A percentile compares a stretch with the other conserved stretches of the same genome.
Evolutionary conservation across 495 filamentous ascomycete genomes (phyloP).

Genomic region (Talaromyces proteolyticus): DNA sequence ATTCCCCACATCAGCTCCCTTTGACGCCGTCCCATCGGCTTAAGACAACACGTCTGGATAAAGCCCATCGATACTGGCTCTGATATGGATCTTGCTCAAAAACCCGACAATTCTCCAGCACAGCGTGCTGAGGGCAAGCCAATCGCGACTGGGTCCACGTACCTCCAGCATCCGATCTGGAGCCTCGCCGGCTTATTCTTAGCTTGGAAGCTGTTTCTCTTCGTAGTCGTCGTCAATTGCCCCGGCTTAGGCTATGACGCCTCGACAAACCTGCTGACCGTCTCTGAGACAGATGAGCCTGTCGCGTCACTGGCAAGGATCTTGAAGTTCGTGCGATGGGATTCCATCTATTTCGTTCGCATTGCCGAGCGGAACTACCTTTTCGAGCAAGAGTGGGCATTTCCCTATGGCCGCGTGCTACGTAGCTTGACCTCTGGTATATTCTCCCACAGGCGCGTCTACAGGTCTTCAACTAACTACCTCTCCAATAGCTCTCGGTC

Average conservation of each 20-base stretch:
- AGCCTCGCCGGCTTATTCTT: constrained; percentile 31
- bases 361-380: constrained; percentile 64
- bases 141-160: constrained; percentile 12
- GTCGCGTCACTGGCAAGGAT: too few species aligned
- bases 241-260: constrained; percentile 86
- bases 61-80: too few species aligned
- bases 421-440: constrained; percentile 41
- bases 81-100: too few species aligned
- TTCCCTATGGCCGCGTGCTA: constrained; percentile 63
- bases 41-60: too few species aligned
- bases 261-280: constrained; percentile 60
- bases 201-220: constrained; percentile 70
- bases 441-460: not conserved
- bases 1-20: too few species aligned
- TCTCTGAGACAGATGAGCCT: constrained; percentile 12
- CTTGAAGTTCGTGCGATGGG: constrained; percentile 74
- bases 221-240: constrained; percentile 53
- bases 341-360: constrained; percentile 80
- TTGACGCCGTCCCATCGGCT: too few species aligned
- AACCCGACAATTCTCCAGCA: too few species aligned
- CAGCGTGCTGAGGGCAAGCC: constrained; percentile 19
- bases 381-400: constrained; percentile 97
- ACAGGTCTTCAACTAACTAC: not conserved
- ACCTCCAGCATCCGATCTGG: constrained; percentile 26
- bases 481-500: constrained; percentile 16